Evolutionary conservation across 2,329 filamentous ascomycete species (phyloP), one percentile per base, ranked within the genome.

Genomic region (Erysiphe neolycopersici): DNA sequence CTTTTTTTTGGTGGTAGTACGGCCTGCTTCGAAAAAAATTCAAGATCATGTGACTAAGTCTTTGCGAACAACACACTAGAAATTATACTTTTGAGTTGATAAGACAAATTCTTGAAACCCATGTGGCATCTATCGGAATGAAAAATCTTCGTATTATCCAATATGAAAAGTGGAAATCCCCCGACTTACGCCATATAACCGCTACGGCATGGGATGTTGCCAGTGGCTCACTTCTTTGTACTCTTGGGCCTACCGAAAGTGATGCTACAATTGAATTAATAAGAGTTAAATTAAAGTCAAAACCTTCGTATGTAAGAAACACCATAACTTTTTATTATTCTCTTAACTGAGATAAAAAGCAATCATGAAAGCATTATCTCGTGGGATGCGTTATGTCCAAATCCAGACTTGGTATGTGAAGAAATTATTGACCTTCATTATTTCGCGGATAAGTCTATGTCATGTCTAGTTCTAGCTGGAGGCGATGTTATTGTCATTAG

Each of bases 401-500:
- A 73, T 47, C 81, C 83, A 47, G 75, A 84, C 53, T 62, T 92
- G 50, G 59, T 65, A 43, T 73, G 73, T 54, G 89, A 98, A 61
- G 68, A 68, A 49, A 68, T 95, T 46, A 60, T 93, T 44, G 75
- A 68, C 54, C 62, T 94, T 45, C 84, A 94, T 58, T 78, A 89
- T 61, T 87, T 94, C 57, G 71, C 76, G 37, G 87, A 93, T 56
- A 79, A 70, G 22, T 63, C 72, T 43, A 80, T 75, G 43, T 75
- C 77, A 56, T 91, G 82, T 57, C 63, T 98, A 26, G 74, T 95
- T 45, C 65, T 98, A 22, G 79, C 82, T 52, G 84, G 84, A 41
- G 89, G 89, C 47, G 87, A 98, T 60, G 87, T 98, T 49, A 64
- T 94, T 47, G 68, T 85, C 43, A 79, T 94, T 26, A 71, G 78